A percentile compares a stretch with the other conserved stretches of the same genome.
phyloP scores from a whole-genome alignment of 1,139 yeast species.

The Kurtzmaniella quercitrusa region DNA sequence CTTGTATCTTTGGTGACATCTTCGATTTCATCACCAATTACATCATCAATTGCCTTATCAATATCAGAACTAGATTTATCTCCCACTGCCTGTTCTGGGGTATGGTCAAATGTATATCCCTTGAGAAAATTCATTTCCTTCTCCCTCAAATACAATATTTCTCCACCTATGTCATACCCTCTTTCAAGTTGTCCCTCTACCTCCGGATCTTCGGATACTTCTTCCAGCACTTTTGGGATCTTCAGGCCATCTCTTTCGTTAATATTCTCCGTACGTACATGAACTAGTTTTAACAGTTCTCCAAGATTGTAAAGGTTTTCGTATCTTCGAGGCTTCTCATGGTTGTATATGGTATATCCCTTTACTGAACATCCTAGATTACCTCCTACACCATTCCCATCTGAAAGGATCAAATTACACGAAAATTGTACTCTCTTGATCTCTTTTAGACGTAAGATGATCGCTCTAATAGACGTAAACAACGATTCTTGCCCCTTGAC shows the following conservation, averaged over 20 bases:
- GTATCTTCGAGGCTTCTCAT: slow-evolving; percentile 43
- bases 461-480: slow-evolving; percentile 41
- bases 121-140: slow-evolving; percentile 28
- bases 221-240: slow-evolving; percentile 12
- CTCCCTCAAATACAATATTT: slow-evolving; percentile 23
- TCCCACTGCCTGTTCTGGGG: slow-evolving; percentile 13
- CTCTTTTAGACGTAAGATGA: slow-evolving; percentile 54
- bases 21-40: slow-evolving; percentile 9
- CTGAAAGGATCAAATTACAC: slow-evolving; percentile 48
- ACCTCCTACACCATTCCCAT: slow-evolving; percentile 30
- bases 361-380: slow-evolving; percentile 58
- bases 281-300: slow-evolving; percentile 50
- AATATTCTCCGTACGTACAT: slow-evolving; percentile 34
- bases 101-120: slow-evolving; percentile 34
- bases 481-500: slow-evolving; percentile 31
- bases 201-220: slow-evolving; percentile 12
- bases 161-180: slow-evolving; percentile 27
- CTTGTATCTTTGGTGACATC: slow-evolving; percentile 10
- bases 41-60: slow-evolving; percentile 11
- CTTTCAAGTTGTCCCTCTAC: slow-evolving; percentile 20
- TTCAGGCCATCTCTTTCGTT: slow-evolving; percentile 17
- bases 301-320: slow-evolving; percentile 46
- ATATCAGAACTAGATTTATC: slow-evolving; percentile 18
- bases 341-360: slow-evolving; percentile 64
- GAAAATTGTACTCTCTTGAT: slow-evolving; percentile 60